phyloP scores from a whole-genome alignment of 2,329 filamentous ascomycete genomes.

The Hortaea werneckii region DNA sequence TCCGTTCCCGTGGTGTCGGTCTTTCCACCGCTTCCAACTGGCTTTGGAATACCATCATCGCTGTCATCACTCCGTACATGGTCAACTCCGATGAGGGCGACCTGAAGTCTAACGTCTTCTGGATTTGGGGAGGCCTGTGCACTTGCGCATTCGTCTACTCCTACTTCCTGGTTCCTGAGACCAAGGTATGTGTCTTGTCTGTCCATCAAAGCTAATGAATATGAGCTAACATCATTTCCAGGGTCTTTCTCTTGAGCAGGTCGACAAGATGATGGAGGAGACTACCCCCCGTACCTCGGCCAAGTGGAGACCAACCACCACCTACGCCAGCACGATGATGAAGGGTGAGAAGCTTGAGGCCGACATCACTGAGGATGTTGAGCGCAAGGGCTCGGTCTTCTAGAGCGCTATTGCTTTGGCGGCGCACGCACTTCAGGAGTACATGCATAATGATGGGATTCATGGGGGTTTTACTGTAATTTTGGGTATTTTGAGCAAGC shows the following conservation, averaged over 20 bases:
- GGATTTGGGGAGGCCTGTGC: conserved; percentile 32
- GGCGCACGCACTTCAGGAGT: not conserved
- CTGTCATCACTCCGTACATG: conserved; percentile 52
- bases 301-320: conserved; percentile 45
- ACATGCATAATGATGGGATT: not conserved
- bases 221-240: conserved; percentile 47
- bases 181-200: conserved; percentile 12
- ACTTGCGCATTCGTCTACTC: conserved; percentile 48
- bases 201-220: not conserved
- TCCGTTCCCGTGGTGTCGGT: conserved; percentile 77
- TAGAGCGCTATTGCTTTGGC: conserved; percentile 7
- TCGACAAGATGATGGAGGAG: conserved; percentile 85
- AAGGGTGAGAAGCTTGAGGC: conserved; percentile 21
- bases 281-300: conserved; percentile 63
- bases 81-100: conserved; percentile 47
- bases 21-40: conserved; percentile 84
- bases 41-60: conserved; percentile 52
- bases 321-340: conserved; percentile 23
- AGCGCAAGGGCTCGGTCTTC: conserved; percentile 27
- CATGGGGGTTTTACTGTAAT: not conserved
- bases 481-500: not conserved
- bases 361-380: conserved; percentile 21
- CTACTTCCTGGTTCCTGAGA: conserved; percentile 56
- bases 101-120: conserved; percentile 35
- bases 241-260: conserved; percentile 67